A percentile compares a stretch with the other conserved stretches of the same genome.
These are phyloP conservation scores for Lanmaoa rubissima DNA, from an alignment of 768 basidiomycete species.

Conservation along the genomic window DNA sequence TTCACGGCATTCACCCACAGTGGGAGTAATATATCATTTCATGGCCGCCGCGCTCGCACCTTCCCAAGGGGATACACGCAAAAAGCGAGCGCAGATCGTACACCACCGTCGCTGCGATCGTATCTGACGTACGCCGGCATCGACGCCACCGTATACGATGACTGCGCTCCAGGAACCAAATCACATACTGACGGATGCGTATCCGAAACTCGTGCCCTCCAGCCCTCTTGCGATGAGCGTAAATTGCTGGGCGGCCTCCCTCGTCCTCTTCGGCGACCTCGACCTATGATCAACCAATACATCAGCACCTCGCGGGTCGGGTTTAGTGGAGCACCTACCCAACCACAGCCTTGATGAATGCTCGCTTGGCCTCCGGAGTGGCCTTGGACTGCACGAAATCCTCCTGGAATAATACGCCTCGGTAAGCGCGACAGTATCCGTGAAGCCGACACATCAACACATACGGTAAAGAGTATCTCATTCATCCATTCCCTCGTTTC, in stretches of 20 bases:
- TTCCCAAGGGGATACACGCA: neutral
- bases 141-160: neutral
- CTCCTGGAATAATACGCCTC: constrained; percentile 42
- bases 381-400: constrained; percentile 76
- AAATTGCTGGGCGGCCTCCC: constrained; percentile 87
- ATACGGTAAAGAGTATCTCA: constrained; percentile 67
- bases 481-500: constrained; percentile 69
- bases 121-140: neutral
- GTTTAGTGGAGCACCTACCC: constrained; percentile 43
- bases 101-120: neutral
- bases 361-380: constrained; percentile 70
- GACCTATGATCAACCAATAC: constrained; percentile 43
- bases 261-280: constrained; percentile 66
- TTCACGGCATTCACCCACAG: neutral
- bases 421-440: neutral
- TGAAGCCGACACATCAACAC: constrained; percentile 5
- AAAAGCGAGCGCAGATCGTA: neutral
- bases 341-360: constrained; percentile 68
- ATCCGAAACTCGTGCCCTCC: constrained; percentile 84
- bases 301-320: neutral
- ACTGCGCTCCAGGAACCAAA: neutral
- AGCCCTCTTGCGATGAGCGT: constrained; percentile 80
- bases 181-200: constrained; percentile 63
- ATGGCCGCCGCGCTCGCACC: neutral
- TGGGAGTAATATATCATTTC: neutral